These are phyloP conservation scores for Wallacemonas sp. DNA, from an alignment of 208 protist species.

Conservation along the genomic window DNA sequence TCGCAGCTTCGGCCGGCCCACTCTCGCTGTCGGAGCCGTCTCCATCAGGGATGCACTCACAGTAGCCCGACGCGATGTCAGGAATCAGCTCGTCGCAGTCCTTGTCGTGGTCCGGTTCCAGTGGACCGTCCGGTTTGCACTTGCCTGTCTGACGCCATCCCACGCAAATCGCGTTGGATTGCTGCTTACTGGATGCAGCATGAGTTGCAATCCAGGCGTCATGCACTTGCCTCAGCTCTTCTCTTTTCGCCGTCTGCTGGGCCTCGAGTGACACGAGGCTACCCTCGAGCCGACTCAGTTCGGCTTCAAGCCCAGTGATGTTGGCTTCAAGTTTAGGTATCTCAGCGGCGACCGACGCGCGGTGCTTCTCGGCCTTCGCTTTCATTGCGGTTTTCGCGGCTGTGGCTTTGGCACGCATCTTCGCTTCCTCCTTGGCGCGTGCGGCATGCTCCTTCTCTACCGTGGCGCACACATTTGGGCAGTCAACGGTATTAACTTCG, in stretches of 20 bases:
- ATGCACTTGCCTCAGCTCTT: slow-evolving; percentile 21
- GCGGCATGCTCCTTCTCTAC: slow-evolving; percentile 25
- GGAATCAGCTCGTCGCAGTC: slow-evolving; percentile 40
- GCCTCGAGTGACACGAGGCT: slow-evolving; percentile 29
- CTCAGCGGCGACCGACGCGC: slow-evolving; percentile 16
- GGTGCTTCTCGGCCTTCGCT: slow-evolving; percentile 16
- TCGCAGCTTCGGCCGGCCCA: background rate
- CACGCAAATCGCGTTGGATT: slow-evolving; percentile 23
- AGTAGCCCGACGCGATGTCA: slow-evolving; percentile 41
- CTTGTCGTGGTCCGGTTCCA: slow-evolving; percentile 24
- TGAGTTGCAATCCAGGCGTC: slow-evolving; percentile 15
- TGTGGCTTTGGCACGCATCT: slow-evolving; percentile 29
- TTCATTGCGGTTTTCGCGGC: slow-evolving; percentile 22
- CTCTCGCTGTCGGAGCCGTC: background rate
- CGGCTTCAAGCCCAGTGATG: slow-evolving; percentile 13
- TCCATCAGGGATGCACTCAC: slow-evolving; percentile 35
- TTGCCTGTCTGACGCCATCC: slow-evolving; percentile 46
- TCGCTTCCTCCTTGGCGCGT: slow-evolving; percentile 23
- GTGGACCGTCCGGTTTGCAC: slow-evolving; percentile 31
- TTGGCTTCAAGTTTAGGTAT: slow-evolving; percentile 22
- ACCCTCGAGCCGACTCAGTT: slow-evolving; percentile 8
- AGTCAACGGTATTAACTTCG: slow-evolving; percentile 53
- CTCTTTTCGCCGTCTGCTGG: slow-evolving; percentile 32
- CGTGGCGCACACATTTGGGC: slow-evolving; percentile 71
- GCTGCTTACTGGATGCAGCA: slow-evolving; percentile 10